Conservation (phyloP, 768 basidiomycete genomes). For the Tricholoma flavovirens region DNA sequence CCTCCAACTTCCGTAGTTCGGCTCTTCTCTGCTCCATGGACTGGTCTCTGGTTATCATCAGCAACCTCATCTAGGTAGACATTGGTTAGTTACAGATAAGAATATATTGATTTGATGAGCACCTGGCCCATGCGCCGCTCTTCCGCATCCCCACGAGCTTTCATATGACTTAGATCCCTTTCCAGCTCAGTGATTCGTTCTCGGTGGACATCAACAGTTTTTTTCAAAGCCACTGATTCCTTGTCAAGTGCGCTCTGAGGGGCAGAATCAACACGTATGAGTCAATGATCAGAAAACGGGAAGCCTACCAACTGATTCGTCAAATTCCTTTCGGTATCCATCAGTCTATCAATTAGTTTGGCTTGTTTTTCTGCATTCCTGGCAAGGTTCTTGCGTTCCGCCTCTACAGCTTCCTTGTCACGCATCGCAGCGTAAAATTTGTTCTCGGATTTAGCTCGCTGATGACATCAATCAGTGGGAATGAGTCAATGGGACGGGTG, state of each 20-base stretch:
- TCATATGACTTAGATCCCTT: constrained; percentile 26
- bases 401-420: constrained; percentile 77
- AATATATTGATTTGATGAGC: background rate
- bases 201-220: constrained; percentile 21
- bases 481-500: background rate
- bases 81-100: background rate
- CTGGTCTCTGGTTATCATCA: background rate
- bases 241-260: constrained; percentile 38
- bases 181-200: constrained; percentile 24
- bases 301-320: constrained; percentile 51
- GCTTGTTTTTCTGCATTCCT: constrained; percentile 44
- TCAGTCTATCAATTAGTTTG: constrained; percentile 57
- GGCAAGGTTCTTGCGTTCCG: constrained; percentile 60
- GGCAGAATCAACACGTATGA: background rate
- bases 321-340: constrained; percentile 59
- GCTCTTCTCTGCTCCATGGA: constrained; percentile 19
- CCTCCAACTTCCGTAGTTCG: constrained; percentile 41
- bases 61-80: background rate
- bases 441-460: constrained; percentile 97
- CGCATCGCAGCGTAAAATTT: constrained; percentile 91
- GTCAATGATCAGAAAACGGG: background rate
- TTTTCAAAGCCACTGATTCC: constrained; percentile 32
- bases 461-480: constrained; percentile 6
- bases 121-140: constrained; percentile 36
- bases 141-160: constrained; percentile 32